A percentile compares a stretch with the other conserved stretches of the same genome.
These are phyloP conservation scores for Colletotrichum tropicicola DNA, from an alignment of 2,329 filamentous ascomycete genomes.

Conservation along the genomic window DNA sequence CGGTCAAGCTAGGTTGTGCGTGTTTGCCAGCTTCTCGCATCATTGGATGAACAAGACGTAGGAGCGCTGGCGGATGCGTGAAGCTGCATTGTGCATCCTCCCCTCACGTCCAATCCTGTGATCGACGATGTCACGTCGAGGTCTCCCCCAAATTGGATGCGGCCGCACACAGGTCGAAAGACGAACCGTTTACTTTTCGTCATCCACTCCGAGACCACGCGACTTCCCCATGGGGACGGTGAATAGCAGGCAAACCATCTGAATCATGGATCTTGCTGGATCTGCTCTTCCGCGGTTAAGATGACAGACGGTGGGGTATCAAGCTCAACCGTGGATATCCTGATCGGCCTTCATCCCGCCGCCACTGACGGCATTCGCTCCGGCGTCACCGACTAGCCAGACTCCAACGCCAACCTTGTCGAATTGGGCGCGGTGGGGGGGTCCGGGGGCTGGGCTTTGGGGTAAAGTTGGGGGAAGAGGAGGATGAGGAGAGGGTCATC, in stretches of 20 bases:
- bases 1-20: background rate
- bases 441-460: background rate
- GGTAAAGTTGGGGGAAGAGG: conserved; percentile 1
- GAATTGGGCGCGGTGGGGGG: background rate
- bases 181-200: background rate
- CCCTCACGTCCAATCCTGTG: background rate
- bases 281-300: background rate
- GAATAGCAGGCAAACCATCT: background rate
- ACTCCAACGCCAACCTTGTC: background rate
- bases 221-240: conserved; percentile 15
- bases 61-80: background rate
- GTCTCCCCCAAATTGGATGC: background rate
- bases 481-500: background rate
- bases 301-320: background rate
- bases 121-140: background rate
- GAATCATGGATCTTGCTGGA: background rate
- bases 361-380: conserved; percentile 2
- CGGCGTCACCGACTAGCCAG: background rate
- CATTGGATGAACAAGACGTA: background rate
- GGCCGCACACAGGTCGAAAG: background rate
- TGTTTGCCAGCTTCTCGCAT: background rate
- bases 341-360: background rate
- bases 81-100: background rate
- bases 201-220: background rate
- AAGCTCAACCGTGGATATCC: background rate